Evolutionary conservation across 176 grass and related monocot genomes (phyloP).

Genomic region (Oryza officinalis): DNA sequence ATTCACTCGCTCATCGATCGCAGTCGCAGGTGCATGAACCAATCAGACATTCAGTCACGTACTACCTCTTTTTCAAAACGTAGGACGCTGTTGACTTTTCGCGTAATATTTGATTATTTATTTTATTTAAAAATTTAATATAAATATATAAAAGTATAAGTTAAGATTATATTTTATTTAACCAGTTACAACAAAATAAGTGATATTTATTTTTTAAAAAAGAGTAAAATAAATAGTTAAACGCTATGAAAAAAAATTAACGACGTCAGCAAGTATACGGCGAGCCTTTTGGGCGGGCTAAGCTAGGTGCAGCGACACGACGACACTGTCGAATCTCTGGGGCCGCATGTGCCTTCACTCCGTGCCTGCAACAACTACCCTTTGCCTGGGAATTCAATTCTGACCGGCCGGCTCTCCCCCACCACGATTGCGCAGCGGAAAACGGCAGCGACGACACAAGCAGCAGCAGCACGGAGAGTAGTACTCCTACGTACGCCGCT

Average conservation of each 20-base stretch:
- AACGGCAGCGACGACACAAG: neutral
- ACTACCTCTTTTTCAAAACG: no score
- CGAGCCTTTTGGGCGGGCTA: no score
- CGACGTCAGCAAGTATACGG: no score
- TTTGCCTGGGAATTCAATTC: constrained; percentile 28
- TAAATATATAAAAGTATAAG: no score
- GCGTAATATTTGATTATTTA: no score
- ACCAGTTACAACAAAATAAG: no score
- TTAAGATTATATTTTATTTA: no score
- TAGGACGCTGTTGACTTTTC: no score
- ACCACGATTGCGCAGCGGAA: constrained; percentile 14
- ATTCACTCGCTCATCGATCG: neutral
- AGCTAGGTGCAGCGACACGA: neutral
- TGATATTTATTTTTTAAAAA: no score
- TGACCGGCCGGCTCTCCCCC: neutral
- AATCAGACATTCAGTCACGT: neutral
- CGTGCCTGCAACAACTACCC: constrained; percentile 28
- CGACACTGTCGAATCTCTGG: neutral
- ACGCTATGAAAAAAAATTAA: no score
- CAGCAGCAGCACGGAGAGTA: neutral
- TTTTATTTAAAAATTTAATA: no score
- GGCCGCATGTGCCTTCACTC: constrained; percentile 32
- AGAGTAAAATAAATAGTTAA: no score
- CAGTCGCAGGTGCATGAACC: constrained; percentile 10
- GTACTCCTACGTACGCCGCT: neutral